Base-by-base conservation (phyloP, 2,329 filamentous ascomycete species). In the Fusarium pseudoanthophilum region DNA sequence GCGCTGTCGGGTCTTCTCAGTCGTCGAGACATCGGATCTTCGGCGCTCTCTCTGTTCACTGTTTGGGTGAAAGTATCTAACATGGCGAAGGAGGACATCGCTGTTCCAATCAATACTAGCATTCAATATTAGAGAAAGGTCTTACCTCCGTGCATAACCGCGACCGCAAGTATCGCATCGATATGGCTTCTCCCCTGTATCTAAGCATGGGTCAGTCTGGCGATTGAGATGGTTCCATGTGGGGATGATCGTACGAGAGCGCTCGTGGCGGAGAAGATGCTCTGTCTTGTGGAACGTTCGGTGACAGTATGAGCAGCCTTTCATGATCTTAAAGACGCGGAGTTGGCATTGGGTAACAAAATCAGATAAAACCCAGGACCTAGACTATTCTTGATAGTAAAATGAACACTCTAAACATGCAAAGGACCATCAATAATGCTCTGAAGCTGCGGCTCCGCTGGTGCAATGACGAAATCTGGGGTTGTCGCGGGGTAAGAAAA, bases 141-240 rank as follows among this genome's bases (percentile, higher is more conserved):
- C 32, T 34, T 36, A 37, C 56, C 56, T 58, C 11, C 56, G 56
- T 28, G 40, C 42, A 34, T 58, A 58, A 20, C 56, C 40, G 24
- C 56, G 42, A 18, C 56, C 42, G 11, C 70, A 72, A 4, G 45
- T 64, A 20, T 61, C 51, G 10, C 70, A 73, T 26, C 61, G 42
- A 21, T 65, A 73, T 18, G 70, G 70, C 37, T 72, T 73, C 39
- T 72, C 70, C 16, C 70, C 70, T 4, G 70, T 73, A 15, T 73
- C 70, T 72, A n/a, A 14, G 42, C 24, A 28, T 21, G 48, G 28
- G 58, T 60, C 30, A 60, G 3, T 34, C 7, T 34, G 16, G 10
- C n/a, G 14, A 26, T 11, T 34, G 14, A 11, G 13, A 48, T 11
- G 7, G 11, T 20, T 26, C 28, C 21, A 24, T 36, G 32, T 37